Conservation (phyloP, 2,329 filamentous ascomycete genomes). For the Dactylellina leptospora region DNA sequence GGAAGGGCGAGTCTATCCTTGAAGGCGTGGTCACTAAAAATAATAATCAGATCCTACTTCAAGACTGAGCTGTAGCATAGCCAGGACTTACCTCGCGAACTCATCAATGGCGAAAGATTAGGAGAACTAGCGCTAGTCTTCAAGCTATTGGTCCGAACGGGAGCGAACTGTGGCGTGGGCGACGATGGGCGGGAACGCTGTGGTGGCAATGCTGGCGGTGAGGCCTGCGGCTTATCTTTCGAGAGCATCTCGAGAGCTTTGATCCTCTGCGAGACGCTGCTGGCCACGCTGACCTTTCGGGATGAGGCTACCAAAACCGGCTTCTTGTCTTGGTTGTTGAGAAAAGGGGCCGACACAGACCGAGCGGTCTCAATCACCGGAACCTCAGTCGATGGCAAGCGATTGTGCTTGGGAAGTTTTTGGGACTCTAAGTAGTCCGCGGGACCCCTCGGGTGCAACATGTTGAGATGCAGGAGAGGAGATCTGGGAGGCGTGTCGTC, state of each 20-base stretch:
- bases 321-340: conserved; percentile 65
- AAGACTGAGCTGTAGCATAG: background rate
- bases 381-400: conserved; percentile 61
- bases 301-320: conserved; percentile 65
- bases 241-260: conserved; percentile 87
- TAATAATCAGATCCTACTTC: conserved; percentile 16
- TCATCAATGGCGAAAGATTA: conserved; percentile 58
- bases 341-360: conserved; percentile 68
- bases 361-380: conserved; percentile 64
- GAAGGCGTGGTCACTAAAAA: conserved; percentile 25
- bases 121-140: conserved; percentile 58
- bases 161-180: conserved; percentile 62
- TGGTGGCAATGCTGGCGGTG: conserved; percentile 57
- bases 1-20: conserved; percentile 49
- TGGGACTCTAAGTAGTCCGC: conserved; percentile 65
- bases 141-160: conserved; percentile 53
- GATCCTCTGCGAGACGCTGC: conserved; percentile 84
- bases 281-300: conserved; percentile 77
- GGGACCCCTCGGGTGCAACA: conserved; percentile 60
- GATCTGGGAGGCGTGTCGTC: conserved; percentile 47
- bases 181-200: conserved; percentile 68
- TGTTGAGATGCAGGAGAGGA: conserved; percentile 54
- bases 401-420: conserved; percentile 46
- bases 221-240: conserved; percentile 59
- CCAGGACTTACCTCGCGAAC: conserved; percentile 40